Evolutionary conservation across 2,329 filamentous ascomycete species (phyloP).

Genomic region (Arthrobotrys iridis): DNA sequence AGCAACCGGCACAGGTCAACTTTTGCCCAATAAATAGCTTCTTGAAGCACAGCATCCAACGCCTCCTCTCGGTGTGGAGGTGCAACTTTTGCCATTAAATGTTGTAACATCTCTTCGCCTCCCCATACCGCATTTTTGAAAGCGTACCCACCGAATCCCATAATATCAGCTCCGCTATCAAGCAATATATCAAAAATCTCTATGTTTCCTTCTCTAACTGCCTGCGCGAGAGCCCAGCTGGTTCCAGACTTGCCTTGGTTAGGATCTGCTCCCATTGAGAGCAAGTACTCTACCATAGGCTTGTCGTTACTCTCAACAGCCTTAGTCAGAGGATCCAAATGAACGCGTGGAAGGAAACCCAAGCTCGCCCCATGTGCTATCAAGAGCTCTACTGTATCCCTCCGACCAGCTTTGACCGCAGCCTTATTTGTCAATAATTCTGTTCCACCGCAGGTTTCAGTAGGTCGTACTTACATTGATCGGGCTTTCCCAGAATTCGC

Average conservation of each 20-base stretch:
- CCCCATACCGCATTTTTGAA: conserved; percentile 1
- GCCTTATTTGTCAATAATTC: conserved; percentile 4
- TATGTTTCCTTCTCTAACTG: not conserved
- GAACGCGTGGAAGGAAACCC: not conserved
- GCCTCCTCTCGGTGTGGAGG: not conserved
- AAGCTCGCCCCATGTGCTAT: conserved; percentile 22
- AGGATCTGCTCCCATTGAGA: conserved; percentile 34
- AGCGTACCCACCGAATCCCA: not conserved
- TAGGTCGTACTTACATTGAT: conserved; percentile 27
- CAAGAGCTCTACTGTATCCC: conserved; percentile 18
- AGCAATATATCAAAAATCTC: conserved; percentile 5
- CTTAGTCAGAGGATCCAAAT: conserved; percentile 11
- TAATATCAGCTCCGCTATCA: conserved; percentile 20
- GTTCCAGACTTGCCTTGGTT: not conserved
- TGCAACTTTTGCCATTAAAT: conserved; percentile 10
- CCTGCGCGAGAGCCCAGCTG: not conserved
- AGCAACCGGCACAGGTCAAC: conserved; percentile 14
- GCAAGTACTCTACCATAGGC: conserved; percentile 28
- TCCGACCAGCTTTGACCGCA: not conserved
- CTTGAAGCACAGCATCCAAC: conserved; percentile 5
- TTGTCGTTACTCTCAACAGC: not conserved
- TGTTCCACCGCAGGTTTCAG: not conserved
- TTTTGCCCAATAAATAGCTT: not conserved
- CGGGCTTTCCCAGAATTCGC: not conserved
- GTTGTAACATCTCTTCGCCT: conserved; percentile 13